Conservation (phyloP, 345 rosid genomes). For the Acer negundo region DNA sequence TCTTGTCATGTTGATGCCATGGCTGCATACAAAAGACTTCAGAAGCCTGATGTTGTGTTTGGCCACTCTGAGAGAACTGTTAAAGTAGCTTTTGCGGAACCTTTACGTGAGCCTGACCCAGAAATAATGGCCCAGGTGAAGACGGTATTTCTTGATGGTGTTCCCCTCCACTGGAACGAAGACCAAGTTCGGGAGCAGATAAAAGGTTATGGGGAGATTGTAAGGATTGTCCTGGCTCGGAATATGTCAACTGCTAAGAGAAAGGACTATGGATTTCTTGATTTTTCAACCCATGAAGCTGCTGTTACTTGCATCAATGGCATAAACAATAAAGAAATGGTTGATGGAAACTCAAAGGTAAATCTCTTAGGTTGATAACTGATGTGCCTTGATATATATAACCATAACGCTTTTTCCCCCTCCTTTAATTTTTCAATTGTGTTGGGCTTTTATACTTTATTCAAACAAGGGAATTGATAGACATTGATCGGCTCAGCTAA, state of each 20-base stretch:
- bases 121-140: conserved; percentile 66
- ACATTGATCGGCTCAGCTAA: not conserved
- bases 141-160: conserved; percentile 65
- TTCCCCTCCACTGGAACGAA: conserved; percentile 68
- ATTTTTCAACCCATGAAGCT: conserved; percentile 58
- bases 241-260: conserved; percentile 68
- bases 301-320: conserved; percentile 57
- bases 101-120: conserved; percentile 66
- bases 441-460: not conserved
- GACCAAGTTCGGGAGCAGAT: conserved; percentile 44
- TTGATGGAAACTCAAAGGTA: conserved; percentile 52
- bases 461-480: not conserved
- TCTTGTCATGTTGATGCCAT: conserved; percentile 66
- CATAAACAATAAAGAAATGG: conserved; percentile 41
- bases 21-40: conserved; percentile 64
- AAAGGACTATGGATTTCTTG: conserved; percentile 65
- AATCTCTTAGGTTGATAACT: conserved; percentile 11
- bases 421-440: not conserved
- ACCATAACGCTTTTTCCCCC: not conserved
- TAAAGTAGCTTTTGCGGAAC: conserved; percentile 73
- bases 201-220: conserved; percentile 48
- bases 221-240: conserved; percentile 53
- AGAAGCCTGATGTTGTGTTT: conserved; percentile 66
- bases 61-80: conserved; percentile 70
- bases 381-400: not conserved